Evolutionary conservation across 2,329 filamentous ascomycete species (phyloP).

Genomic region (Claviceps sp.): DNA sequence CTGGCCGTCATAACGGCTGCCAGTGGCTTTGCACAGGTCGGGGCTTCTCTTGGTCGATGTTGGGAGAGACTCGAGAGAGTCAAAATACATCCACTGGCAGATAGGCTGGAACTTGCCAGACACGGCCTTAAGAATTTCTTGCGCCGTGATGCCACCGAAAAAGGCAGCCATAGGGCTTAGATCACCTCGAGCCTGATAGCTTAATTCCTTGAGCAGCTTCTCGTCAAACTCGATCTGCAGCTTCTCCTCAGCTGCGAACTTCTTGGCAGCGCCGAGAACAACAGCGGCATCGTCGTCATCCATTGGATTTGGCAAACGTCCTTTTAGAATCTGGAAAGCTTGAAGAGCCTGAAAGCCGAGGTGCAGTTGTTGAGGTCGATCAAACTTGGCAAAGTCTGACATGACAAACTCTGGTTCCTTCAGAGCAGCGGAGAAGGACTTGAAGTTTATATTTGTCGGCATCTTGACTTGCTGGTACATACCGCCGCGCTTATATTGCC

Average conservation of each 20-base stretch:
- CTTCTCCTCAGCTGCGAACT: slow-evolving; percentile 60
- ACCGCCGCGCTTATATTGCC: slow-evolving; percentile 77
- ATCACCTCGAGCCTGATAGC: slow-evolving; percentile 87
- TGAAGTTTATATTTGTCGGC: slow-evolving; percentile 87
- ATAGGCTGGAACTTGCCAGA: slow-evolving; percentile 98
- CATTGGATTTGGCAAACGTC: slow-evolving; percentile 67
- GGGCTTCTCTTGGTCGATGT: slow-evolving; percentile 61
- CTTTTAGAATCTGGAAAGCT: slow-evolving; percentile 63
- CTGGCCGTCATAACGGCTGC: slow-evolving; percentile 87
- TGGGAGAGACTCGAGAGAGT: slow-evolving; percentile 91
- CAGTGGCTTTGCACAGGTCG: slow-evolving; percentile 74
- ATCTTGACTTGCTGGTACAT: slow-evolving; percentile 96
- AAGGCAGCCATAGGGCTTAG: slow-evolving; percentile 86
- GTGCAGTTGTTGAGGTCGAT: slow-evolving; percentile 84
- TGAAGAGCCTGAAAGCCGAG: slow-evolving; percentile 87
- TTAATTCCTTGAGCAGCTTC: slow-evolving; percentile 83
- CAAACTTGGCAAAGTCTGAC: slow-evolving; percentile 96
- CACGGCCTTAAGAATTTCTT: slow-evolving; percentile 91
- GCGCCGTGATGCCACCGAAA: slow-evolving; percentile 85
- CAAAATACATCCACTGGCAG: slow-evolving; percentile 91
- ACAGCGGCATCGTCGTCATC: slow-evolving; percentile 72
- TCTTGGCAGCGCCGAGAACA: slow-evolving; percentile 60
- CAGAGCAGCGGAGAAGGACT: slow-evolving; percentile 62
- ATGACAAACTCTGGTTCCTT: slow-evolving; percentile 82
- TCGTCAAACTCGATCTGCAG: slow-evolving; percentile 63